Evolutionary conservation across 2,329 filamentous ascomycete species (phyloP).

Genomic region (Penicillium griseofulvum): DNA sequence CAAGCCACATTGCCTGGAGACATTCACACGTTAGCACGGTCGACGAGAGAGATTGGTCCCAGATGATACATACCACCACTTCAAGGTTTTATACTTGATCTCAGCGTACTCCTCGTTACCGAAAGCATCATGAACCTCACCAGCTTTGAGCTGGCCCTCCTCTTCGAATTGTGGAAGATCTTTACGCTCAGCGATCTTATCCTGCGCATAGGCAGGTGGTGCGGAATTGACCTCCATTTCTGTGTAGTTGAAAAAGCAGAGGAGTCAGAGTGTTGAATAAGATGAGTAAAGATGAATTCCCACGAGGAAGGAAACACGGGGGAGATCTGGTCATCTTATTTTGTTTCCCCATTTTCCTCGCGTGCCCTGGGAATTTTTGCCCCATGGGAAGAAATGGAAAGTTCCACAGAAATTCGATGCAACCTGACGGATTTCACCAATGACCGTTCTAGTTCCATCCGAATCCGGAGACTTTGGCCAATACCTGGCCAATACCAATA

Average conservation of each 20-base stretch:
- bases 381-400: constrained; percentile 1
- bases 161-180: constrained; percentile 14
- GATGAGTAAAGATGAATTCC: background rate
- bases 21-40: background rate
- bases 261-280: background rate
- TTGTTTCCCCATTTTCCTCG: background rate
- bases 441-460: background rate
- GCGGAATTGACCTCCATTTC: constrained; percentile 21
- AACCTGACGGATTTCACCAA: background rate
- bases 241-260: constrained; percentile 6
- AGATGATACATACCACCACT: constrained; percentile 21
- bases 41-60: background rate
- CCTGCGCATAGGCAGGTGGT: constrained; percentile 19
- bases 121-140: constrained; percentile 24
- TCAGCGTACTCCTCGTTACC: constrained; percentile 27
- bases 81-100: constrained; percentile 28
- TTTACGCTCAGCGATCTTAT: constrained; percentile 22
- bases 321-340: background rate
- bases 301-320: background rate
- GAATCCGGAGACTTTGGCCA: background rate
- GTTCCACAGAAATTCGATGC: constrained; percentile 7
- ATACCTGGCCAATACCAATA: background rate
- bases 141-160: constrained; percentile 20
- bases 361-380: background rate
- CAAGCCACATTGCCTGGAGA: constrained; percentile 23